Evolutionary conservation across 1,284 basidiomycete species (phyloP).

Genomic region (Rhizoctonia solani): DNA sequence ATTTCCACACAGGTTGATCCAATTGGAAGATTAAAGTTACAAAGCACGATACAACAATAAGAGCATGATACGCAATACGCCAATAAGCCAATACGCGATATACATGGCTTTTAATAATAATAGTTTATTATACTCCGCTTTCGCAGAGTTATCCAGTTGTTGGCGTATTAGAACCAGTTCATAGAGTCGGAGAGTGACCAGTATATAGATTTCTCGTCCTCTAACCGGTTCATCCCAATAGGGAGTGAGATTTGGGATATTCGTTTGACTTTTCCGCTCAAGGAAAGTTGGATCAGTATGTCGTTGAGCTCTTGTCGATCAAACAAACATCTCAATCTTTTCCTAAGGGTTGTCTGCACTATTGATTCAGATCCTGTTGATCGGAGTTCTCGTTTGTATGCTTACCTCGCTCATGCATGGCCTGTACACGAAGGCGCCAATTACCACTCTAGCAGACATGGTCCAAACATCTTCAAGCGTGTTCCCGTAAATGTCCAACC

Average conservation of each 20-base stretch:
- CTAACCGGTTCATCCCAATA: background rate
- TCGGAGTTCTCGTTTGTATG: background rate
- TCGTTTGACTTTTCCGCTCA: slow-evolving; percentile 33
- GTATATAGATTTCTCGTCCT: slow-evolving; percentile 14
- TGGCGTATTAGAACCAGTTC: slow-evolving; percentile 5
- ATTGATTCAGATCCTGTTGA: slow-evolving; percentile 29
- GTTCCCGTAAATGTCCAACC: slow-evolving; percentile 72
- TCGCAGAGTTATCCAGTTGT: background rate
- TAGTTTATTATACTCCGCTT: background rate
- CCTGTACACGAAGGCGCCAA: slow-evolving; percentile 64
- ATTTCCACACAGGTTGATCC: no score
- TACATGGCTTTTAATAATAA: background rate
- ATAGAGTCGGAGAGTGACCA: background rate
- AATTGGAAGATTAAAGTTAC: no score
- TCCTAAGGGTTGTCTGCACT: slow-evolving; percentile 64
- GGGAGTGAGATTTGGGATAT: background rate
- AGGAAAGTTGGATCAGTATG: slow-evolving; percentile 58
- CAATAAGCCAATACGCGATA: no score
- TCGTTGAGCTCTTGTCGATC: slow-evolving; percentile 77
- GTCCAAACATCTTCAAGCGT: slow-evolving; percentile 68
- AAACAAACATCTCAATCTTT: slow-evolving; percentile 66
- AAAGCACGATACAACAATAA: no score
- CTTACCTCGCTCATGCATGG: slow-evolving; percentile 77
- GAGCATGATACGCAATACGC: no score
- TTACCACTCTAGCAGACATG: slow-evolving; percentile 66